These are phyloP conservation scores for Grigorovia jiainica DNA, from an alignment of 805 yeast species.

Conservation along the genomic window DNA sequence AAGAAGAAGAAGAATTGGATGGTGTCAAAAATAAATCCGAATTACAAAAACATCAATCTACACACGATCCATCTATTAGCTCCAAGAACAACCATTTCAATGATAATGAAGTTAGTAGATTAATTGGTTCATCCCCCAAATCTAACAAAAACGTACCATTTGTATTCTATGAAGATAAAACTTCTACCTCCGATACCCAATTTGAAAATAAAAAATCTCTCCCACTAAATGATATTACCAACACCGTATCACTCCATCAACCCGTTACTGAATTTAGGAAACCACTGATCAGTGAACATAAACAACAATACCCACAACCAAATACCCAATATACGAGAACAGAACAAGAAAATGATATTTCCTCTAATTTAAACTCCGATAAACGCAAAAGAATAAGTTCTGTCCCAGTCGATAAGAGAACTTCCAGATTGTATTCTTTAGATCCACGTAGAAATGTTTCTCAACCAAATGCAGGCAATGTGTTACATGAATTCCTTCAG, in stretches of 20 bases:
- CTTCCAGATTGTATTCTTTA: slow-evolving; percentile 9
- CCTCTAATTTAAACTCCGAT: too few relatives aligned
- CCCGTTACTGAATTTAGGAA: too few relatives aligned
- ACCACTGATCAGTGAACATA: too few relatives aligned
- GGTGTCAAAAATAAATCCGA: background rate
- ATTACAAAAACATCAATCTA: background rate
- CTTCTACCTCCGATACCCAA: background rate
- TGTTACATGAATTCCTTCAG: slow-evolving; percentile 4
- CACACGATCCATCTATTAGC: background rate
- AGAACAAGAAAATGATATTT: background rate
- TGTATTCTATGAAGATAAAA: background rate
- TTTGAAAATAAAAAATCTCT: too few relatives aligned
- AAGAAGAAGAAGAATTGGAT: slow-evolving; percentile 17
- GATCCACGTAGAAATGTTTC: slow-evolving; percentile 27
- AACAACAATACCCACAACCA: too few relatives aligned
- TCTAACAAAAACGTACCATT: slow-evolving; percentile 1
- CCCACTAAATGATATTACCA: slow-evolving; percentile 8
- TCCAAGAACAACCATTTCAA: background rate
- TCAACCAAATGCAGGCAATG: slow-evolving; percentile 17
- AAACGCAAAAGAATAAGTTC: slow-evolving; percentile 2
- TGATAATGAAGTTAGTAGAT: background rate
- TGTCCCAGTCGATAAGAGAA: background rate
- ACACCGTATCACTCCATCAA: too few relatives aligned
- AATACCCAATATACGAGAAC: too few relatives aligned
- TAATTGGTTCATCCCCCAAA: background rate